These are phyloP conservation scores for Raphidocelis subcapitata DNA, from an alignment of 139 green algal genomes.

Conservation along the genomic window DNA sequence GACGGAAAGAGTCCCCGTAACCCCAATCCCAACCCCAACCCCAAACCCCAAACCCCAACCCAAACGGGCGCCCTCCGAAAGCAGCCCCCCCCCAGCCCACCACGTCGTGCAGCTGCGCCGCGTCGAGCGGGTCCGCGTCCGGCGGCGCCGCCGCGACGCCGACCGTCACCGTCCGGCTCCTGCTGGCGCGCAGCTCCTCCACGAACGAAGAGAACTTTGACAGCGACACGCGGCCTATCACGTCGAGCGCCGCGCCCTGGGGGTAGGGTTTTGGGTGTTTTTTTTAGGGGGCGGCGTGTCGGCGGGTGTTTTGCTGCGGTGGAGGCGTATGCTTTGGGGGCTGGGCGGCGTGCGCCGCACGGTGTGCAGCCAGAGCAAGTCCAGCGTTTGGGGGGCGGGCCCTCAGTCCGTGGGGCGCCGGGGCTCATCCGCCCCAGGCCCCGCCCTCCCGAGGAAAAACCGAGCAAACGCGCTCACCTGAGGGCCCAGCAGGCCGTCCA, in stretches of 20 bases:
- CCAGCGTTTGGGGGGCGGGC: too few species aligned
- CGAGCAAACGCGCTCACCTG: neutral
- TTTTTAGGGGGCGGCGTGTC: too few species aligned
- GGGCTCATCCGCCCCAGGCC: too few species aligned
- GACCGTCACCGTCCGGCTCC: conserved; percentile 50
- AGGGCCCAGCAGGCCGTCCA: conserved; percentile 30
- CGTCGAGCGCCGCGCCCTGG: conserved; percentile 8
- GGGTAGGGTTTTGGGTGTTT: neutral
- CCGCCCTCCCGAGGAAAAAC: too few species aligned
- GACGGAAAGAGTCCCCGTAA: too few species aligned
- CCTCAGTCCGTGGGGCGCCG: too few species aligned
- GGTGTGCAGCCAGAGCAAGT: too few species aligned
- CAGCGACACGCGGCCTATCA: conserved; percentile 48
- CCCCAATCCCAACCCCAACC: too few species aligned
- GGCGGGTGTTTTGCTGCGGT: too few species aligned
- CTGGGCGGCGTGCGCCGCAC: neutral
- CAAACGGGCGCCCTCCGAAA: too few species aligned
- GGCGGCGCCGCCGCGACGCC: conserved; percentile 1
- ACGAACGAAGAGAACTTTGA: conserved; percentile 59
- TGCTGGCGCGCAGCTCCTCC: conserved; percentile 51
- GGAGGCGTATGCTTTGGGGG: neutral
- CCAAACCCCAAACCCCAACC: too few species aligned
- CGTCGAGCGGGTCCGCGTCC: conserved; percentile 6
- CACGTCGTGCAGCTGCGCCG: conserved; percentile 10
- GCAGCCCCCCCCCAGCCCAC: too few species aligned